Base-by-base conservation (phyloP, 1,139 yeast genomes). In the Scheffersomyces illinoinensis region DNA sequence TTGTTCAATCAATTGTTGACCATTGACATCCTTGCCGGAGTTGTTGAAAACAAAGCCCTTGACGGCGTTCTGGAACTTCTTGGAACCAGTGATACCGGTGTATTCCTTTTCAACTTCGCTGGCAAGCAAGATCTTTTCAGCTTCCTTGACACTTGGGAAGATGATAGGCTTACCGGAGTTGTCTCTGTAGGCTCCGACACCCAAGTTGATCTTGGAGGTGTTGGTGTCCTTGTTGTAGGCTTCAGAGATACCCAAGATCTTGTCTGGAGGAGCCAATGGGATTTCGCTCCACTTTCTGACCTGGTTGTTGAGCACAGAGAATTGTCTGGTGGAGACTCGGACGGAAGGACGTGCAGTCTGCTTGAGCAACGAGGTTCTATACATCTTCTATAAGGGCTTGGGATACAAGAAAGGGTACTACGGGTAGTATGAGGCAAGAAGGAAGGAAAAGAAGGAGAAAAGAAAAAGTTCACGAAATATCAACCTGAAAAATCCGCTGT, bases 181-280 rank as follows among this genome's bases (percentile, higher is more conserved):
- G 67, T 79, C 81, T 71, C 85, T 76, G 73, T 81, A 81, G 54
- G 85, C 85, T 59, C 85, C 85, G 52, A 81, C 85, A 60, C 85
- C 85, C 71, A 81, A 77, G 71, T 80, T 80, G 68, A 81, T 79
- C 70, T 81, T 81, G 56, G 72, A 69, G 57, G 75, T 56, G 71
- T 80, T 81, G 58, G 72, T 46, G 66, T 81, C 85, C 62, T 76
- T 77, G 60, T 68, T 72, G 68, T 62, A 81, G 61, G 86, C 83
- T 63, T 85, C 88, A 47, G 88, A 78, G 58, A 89, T 81, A 51
- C 93, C 93, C 68, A 89, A 78, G 62, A 89, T 88, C 68, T 88
- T 87, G 74, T 89, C 95, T 39, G 93, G 88, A 54, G 91, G 90
- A 39, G 91, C 91, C 70, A 84, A 84, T 57, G 85, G 84, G 62